Conservation (phyloP, 2,329 filamentous ascomycete species). For the Penicillium sp. region DNA sequence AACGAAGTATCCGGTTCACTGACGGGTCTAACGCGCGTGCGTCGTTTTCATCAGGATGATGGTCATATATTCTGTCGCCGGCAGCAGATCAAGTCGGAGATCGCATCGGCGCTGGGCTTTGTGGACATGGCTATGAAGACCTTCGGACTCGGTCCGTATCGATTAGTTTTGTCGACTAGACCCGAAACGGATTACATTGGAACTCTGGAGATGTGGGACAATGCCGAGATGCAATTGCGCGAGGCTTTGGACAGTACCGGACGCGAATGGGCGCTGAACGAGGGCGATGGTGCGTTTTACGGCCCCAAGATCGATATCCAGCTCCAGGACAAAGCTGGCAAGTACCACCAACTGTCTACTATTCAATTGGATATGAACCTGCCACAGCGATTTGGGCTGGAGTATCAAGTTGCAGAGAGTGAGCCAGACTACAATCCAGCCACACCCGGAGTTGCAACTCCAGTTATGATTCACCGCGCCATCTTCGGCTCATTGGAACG, state of each 20-base stretch:
- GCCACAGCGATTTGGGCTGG: constrained; percentile 73
- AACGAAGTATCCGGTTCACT: constrained; percentile 82
- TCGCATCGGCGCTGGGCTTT: constrained; percentile 70
- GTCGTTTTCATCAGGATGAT: constrained; percentile 87
- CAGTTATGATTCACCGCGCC: constrained; percentile 81
- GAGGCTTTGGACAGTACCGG: constrained; percentile 62
- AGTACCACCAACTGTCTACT: constrained; percentile 84
- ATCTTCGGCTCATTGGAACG: constrained; percentile 81
- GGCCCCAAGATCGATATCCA: constrained; percentile 90
- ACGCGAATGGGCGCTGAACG: constrained; percentile 69
- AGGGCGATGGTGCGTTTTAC: constrained; percentile 85
- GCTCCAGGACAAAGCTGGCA: constrained; percentile 73
- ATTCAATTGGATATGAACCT: constrained; percentile 89
- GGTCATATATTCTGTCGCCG: constrained; percentile 86
- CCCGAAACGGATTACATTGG: constrained; percentile 77
- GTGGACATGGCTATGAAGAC: constrained; percentile 69
- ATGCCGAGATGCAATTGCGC: constrained; percentile 65
- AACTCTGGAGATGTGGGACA: constrained; percentile 64
- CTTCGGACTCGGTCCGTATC: constrained; percentile 68
- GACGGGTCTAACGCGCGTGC: constrained; percentile 76
- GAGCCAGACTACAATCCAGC: constrained; percentile 41
- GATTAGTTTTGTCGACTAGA: constrained; percentile 73
- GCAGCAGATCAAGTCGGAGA: constrained; percentile 70
- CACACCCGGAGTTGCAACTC: constrained; percentile 59
- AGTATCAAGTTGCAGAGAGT: constrained; percentile 59